Conservation (phyloP, 2,329 filamentous ascomycete species). For the Claviceps digitariae region DNA sequence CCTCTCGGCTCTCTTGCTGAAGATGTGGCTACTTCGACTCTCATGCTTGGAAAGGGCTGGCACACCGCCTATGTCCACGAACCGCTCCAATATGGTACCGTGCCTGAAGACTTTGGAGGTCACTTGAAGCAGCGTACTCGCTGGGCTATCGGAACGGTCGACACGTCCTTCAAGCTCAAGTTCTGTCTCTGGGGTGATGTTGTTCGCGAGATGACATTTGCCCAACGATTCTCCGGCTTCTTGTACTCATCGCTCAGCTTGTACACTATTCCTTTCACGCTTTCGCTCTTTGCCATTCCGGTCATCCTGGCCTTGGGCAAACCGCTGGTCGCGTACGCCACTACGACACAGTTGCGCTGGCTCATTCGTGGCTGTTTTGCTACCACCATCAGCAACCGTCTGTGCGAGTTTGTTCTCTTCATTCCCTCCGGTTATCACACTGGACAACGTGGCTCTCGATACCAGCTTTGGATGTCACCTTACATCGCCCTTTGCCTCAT, state of each 20-base stretch:
- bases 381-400: conserved; percentile 33
- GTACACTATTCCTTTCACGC: conserved; percentile 40
- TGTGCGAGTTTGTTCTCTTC: conserved; percentile 45
- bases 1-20: conserved; percentile 46
- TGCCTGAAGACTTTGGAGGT: conserved; percentile 41
- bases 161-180: conserved; percentile 45
- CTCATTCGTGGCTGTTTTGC: conserved; percentile 42
- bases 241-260: conserved; percentile 41
- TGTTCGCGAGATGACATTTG: conserved; percentile 38
- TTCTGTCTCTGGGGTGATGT: conserved; percentile 43
- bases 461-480: conserved; percentile 49
- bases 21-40: conserved; percentile 44
- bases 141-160: conserved; percentile 43
- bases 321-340: conserved; percentile 42
- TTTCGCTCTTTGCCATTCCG: conserved; percentile 44
- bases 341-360: conserved; percentile 40
- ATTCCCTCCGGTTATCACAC: conserved; percentile 46
- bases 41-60: conserved; percentile 48
- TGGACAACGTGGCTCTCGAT: conserved; percentile 40
- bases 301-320: conserved; percentile 44
- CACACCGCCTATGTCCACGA: conserved; percentile 47
- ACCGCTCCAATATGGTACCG: conserved; percentile 44
- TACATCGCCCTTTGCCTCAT: conserved; percentile 46
- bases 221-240: conserved; percentile 46
- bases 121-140: conserved; percentile 44